Evolutionary conservation across 2,329 filamentous ascomycete genomes (phyloP).

Genomic region (Lojkania enalia): DNA sequence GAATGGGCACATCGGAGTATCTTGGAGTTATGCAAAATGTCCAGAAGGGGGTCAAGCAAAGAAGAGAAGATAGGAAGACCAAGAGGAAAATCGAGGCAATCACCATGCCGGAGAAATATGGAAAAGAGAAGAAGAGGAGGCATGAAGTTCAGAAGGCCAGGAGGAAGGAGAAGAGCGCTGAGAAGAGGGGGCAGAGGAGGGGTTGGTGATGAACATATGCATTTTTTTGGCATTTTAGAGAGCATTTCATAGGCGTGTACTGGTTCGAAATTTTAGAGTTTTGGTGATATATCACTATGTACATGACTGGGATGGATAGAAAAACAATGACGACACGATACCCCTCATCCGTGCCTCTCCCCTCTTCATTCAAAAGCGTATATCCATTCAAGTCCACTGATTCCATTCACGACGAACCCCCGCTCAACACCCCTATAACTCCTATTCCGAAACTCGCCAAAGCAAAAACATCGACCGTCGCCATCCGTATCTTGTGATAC

Average conservation of each 20-base stretch:
- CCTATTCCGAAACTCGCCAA: conserved; percentile 24
- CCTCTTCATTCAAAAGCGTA: no score
- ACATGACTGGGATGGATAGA: no score
- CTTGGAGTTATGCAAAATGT: conserved; percentile 73
- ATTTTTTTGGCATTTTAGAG: no score
- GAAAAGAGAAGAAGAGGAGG: conserved; percentile 76
- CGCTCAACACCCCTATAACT: conserved; percentile 14
- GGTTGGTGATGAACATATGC: no score
- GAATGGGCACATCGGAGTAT: conserved; percentile 79
- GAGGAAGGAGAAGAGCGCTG: conserved; percentile 74
- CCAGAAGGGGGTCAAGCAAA: conserved; percentile 70
- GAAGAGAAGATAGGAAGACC: conserved; percentile 71
- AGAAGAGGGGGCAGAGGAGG: conserved; percentile 72
- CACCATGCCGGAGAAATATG: conserved; percentile 73
- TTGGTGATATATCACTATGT: no score
- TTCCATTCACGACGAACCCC: background rate
- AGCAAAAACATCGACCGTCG: conserved; percentile 27
- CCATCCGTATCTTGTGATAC: conserved; percentile 24
- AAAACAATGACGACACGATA: no score
- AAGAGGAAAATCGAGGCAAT: conserved; percentile 93
- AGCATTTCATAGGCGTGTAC: no score
- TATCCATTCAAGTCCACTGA: background rate
- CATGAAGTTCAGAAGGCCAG: conserved; percentile 56
- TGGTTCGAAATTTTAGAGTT: no score
- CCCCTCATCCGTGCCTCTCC: no score